Evolutionary conservation across 352 stramenopile genomes (phyloP), one percentile per base, ranked within the genome.

Genomic region (Phytophthora sansomeana): DNA sequence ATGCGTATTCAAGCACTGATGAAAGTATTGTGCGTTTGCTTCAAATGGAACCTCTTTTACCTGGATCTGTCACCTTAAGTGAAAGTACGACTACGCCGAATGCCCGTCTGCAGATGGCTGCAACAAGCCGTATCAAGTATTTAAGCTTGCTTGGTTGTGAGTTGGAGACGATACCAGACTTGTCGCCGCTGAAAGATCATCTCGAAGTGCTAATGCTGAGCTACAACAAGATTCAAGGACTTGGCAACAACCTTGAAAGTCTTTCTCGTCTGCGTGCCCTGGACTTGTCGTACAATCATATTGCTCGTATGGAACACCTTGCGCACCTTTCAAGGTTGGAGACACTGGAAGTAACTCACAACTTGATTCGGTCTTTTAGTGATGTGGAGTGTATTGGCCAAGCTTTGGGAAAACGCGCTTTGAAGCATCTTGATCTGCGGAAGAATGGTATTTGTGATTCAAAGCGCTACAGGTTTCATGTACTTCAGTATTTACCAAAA

Each of bases 271-370:
- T 95, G 2, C 68, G 56, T 2, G 44, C 36, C 16, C 68, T 96
- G 9, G 87, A 96, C 17, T 58, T 96, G 5, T 90, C 83, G 2
- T 87, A 79, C 55, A 96, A 96, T 48, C 74, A 80, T 1, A 61
- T 96, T 6, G 7, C 52, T 1, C 58, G 55, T 14, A 53, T 96
- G 1, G 78, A 72, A 10, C 58, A 91, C 26, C 33, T 94, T 9
- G 71, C 81, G 3, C 36, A 58, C 4, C 60, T 92, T 3, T 29
- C 35, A 5, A 30, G 16, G 11, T 67, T 96, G 4, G 28, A 76
- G 0, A 61, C 67, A 28, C 59, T 96, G 3, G 81, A 93, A 51
- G 42, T 83, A 6, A 88, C 78, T 13, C 73, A 86, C 44, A 96
- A 96, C 52, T 62, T 81, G n/a, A 75, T 96, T 17, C 54, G 64